These are phyloP conservation scores for Phytophthora cryptogea DNA, from an alignment of 352 stramenopile genomes.

Conservation along the genomic window DNA sequence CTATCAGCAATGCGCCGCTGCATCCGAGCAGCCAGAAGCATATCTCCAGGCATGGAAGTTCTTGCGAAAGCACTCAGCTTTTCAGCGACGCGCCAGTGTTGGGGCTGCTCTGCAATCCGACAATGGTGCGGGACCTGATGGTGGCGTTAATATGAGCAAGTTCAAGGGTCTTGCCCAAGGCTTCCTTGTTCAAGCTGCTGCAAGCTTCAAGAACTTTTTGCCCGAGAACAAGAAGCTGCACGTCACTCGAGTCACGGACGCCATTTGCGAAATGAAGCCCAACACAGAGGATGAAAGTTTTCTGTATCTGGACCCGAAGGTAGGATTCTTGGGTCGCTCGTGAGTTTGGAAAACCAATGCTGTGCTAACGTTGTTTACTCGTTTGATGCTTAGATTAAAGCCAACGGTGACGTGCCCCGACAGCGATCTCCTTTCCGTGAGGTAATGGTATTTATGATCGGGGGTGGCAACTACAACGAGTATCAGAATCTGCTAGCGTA, in stretches of 20 bases:
- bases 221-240: conserved; percentile 89
- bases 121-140: conserved; percentile 29
- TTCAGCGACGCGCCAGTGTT: conserved; percentile 80
- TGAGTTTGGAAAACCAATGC: background rate
- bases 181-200: conserved; percentile 78
- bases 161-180: conserved; percentile 86
- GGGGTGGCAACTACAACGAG: conserved; percentile 88
- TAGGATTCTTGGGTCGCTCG: conserved; percentile 10
- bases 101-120: conserved; percentile 48
- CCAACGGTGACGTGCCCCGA: conserved; percentile 63
- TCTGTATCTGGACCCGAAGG: conserved; percentile 88
- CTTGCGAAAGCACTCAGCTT: conserved; percentile 81
- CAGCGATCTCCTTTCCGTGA: conserved; percentile 82
- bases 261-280: conserved; percentile 80
- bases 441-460: conserved; percentile 90
- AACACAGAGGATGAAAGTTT: conserved; percentile 86
- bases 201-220: conserved; percentile 88
- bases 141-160: conserved; percentile 75
- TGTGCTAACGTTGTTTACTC: background rate
- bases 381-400: conserved; percentile 59
- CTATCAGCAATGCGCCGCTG: conserved; percentile 60
- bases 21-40: conserved; percentile 38
- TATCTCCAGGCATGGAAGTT: conserved; percentile 76
- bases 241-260: conserved; percentile 78
- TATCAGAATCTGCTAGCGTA: conserved; percentile 89